Conservation (phyloP, 2,329 filamentous ascomycete genomes). For the Fusarium compactum region DNA sequence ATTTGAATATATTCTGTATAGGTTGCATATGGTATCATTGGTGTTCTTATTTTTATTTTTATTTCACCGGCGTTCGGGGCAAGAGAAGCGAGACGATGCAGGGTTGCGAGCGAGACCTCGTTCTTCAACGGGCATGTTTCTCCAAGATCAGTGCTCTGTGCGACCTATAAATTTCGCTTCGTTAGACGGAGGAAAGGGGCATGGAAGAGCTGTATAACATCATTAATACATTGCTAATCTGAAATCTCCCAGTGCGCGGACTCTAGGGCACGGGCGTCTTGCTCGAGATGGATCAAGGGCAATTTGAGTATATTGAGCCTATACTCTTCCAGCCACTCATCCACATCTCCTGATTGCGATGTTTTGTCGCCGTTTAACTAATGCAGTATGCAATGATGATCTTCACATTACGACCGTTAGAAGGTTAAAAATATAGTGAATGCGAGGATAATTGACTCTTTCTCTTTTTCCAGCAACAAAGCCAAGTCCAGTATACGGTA, state of each 20-base stretch:
- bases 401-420: background rate
- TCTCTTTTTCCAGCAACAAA: background rate
- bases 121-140: slow-evolving; percentile 27
- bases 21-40: slow-evolving; percentile 45
- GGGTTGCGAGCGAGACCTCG: slow-evolving; percentile 17
- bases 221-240: slow-evolving; percentile 33
- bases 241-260: background rate
- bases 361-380: background rate
- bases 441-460: background rate
- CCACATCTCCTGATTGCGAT: background rate
- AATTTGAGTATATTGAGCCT: background rate
- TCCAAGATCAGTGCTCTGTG: slow-evolving; percentile 8
- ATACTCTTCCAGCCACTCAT: background rate
- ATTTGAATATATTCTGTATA: slow-evolving; percentile 32
- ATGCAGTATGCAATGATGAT: background rate
- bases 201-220: slow-evolving; percentile 32
- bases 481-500: background rate
- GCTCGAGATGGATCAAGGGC: background rate
- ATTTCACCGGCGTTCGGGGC: slow-evolving; percentile 38
- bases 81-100: slow-evolving; percentile 39
- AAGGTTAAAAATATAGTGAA: background rate
- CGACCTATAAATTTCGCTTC: slow-evolving; percentile 7
- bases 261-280: background rate
- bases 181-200: slow-evolving; percentile 23
- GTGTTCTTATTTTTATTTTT: slow-evolving; percentile 37